Evolutionary conservation across 1,284 basidiomycete genomes (phyloP).

Genomic region (Kwoniella shivajii): DNA sequence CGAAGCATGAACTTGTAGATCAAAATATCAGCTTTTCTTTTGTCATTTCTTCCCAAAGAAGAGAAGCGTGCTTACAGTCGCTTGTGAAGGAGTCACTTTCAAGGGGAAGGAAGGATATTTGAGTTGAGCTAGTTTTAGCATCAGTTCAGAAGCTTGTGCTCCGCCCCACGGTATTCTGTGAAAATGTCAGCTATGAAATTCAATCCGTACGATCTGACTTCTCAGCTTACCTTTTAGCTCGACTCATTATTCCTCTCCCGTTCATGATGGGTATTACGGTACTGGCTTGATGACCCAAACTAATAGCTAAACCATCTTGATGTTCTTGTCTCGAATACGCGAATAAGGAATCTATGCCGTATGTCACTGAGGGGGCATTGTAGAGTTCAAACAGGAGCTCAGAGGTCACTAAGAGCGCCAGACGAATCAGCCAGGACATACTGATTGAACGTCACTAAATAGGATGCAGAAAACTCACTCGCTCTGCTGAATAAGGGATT

Average conservation of each 20-base stretch:
- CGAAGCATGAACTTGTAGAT: slow-evolving; percentile 77
- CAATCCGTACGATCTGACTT: neutral
- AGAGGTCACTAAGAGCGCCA: slow-evolving; percentile 71
- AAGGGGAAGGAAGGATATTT: slow-evolving; percentile 89
- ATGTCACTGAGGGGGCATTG: slow-evolving; percentile 79
- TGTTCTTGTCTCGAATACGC: slow-evolving; percentile 66
- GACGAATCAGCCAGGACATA: neutral
- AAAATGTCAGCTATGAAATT: slow-evolving; percentile 1
- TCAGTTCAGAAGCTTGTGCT: slow-evolving; percentile 83
- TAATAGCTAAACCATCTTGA: slow-evolving; percentile 72
- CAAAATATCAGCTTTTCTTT: slow-evolving; percentile 3
- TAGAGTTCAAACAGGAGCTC: slow-evolving; percentile 98
- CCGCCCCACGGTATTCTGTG: slow-evolving; percentile 90
- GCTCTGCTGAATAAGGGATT: slow-evolving; percentile 87
- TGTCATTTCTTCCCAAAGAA: slow-evolving; percentile 55
- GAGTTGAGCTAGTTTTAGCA: slow-evolving; percentile 88
- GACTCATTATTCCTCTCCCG: slow-evolving; percentile 76
- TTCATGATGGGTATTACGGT: slow-evolving; percentile 81
- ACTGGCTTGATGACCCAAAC: slow-evolving; percentile 60
- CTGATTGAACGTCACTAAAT: neutral
- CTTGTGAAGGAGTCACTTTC: slow-evolving; percentile 59
- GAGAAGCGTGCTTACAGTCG: slow-evolving; percentile 58
- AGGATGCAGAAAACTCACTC: slow-evolving; percentile 63
- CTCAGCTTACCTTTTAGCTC: slow-evolving; percentile 72
- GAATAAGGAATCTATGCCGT: slow-evolving; percentile 89